phyloP scores from a whole-genome alignment of 2,329 filamentous ascomycete species.

The Phialophora chinensis region DNA sequence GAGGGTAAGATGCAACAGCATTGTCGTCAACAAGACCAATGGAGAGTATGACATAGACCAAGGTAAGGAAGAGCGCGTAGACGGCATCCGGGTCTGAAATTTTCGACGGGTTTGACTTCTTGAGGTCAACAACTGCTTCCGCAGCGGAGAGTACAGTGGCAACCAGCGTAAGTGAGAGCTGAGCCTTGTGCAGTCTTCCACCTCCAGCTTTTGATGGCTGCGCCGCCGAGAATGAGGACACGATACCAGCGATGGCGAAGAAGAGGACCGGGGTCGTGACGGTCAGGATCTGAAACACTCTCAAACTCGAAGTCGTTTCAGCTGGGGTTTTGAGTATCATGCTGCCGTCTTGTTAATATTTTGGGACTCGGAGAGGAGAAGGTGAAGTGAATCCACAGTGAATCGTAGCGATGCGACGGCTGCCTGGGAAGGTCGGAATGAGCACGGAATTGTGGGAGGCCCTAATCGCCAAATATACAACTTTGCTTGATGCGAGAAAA shows the following conservation, averaged over 20 bases:
- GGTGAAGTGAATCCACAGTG: not conserved
- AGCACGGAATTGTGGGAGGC: not conserved
- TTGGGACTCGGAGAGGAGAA: not conserved
- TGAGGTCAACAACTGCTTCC: conserved; percentile 17
- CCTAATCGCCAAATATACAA: conserved; percentile 7
- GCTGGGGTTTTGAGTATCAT: not conserved
- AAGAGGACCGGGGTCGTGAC: conserved; percentile 11
- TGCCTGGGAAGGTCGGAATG: conserved; percentile 7
- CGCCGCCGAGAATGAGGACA: conserved; percentile 5
- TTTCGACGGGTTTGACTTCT: conserved; percentile 7
- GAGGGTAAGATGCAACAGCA: conserved; percentile 66
- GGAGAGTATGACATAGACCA: conserved; percentile 64
- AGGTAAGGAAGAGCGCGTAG: conserved; percentile 27
- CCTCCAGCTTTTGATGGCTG: not conserved
- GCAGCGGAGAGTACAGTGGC: conserved; percentile 13
- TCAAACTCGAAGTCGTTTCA: not conserved
- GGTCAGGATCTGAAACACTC: conserved; percentile 15
- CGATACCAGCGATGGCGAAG: conserved; percentile 17
- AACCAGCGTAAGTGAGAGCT: conserved; percentile 7
- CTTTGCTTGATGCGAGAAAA: conserved; percentile 5
- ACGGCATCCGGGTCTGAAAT: conserved; percentile 28
- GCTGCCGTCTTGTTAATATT: not conserved
- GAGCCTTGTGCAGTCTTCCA: conserved; percentile 13
- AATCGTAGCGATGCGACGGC: not conserved
- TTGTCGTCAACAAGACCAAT: conserved; percentile 59